A percentile compares a stretch with the other conserved stretches of the same genome.
Conservation (phyloP, 164 flowering plant species). For the Dillenia suffruticosa region DNA sequence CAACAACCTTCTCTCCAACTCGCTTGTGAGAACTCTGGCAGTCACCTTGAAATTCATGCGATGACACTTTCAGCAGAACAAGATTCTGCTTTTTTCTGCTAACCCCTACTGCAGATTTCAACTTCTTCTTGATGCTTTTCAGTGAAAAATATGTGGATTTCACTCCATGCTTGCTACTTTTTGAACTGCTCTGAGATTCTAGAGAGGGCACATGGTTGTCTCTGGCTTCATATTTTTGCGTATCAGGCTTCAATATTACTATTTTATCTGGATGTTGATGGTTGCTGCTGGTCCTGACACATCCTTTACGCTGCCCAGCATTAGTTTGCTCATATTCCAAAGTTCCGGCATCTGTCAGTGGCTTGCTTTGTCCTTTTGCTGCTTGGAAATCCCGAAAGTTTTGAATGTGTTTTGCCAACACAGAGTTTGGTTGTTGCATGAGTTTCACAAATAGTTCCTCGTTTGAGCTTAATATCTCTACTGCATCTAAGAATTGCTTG, state of each 20-base stretch:
- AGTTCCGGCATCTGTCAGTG: constrained; percentile 17
- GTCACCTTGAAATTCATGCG: constrained; percentile 17
- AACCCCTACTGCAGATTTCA: constrained; percentile 55
- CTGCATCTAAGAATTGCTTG: constrained; percentile 28
- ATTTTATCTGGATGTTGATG: constrained; percentile 47
- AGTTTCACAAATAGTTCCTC: constrained; percentile 49
- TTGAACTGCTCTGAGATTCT: constrained; percentile 17
- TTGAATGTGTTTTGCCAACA: constrained; percentile 39
- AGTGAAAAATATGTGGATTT: constrained; percentile 53
- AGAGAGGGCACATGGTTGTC: constrained; percentile 17
- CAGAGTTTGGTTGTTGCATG: constrained; percentile 52
- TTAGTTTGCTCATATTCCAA: constrained; percentile 14
- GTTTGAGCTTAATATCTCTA: constrained; percentile 38
- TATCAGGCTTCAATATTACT: constrained; percentile 74
- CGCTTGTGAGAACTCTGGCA: constrained; percentile 19
- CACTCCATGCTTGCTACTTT: constrained; percentile 20
- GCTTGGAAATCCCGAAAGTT: constrained; percentile 26
- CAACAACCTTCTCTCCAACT: constrained; percentile 21
- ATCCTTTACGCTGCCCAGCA: constrained; percentile 24
- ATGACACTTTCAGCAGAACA: constrained; percentile 23
- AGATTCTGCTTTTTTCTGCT: constrained; percentile 41
- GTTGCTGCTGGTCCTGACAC: constrained; percentile 15
- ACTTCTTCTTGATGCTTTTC: constrained; percentile 58
- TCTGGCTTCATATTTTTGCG: constrained; percentile 22
- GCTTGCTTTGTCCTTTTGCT: constrained; percentile 23